A percentile compares a stretch with the other conserved stretches of the same genome.
phyloP scores from a whole-genome alignment of 805 yeast genomes.

The Hermanozyma aechmeae region DNA sequence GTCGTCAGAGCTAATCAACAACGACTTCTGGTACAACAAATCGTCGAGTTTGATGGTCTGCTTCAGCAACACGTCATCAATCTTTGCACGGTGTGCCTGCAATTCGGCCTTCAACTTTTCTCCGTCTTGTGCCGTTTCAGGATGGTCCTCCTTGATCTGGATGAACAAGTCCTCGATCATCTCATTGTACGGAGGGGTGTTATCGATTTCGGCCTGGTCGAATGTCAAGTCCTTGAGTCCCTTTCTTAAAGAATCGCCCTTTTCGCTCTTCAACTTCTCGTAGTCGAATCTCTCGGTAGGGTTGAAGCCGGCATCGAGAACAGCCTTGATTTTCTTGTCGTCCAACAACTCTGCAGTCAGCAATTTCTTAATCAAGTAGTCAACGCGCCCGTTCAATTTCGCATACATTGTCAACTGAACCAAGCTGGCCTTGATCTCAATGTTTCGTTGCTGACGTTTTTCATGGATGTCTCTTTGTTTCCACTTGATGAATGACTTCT shows the following conservation, averaged over 20 bases:
- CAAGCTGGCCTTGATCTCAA: slow-evolving; percentile 66
- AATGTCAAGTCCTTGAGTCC: slow-evolving; percentile 31
- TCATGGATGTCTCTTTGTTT: slow-evolving; percentile 96
- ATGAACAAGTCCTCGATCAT: slow-evolving; percentile 85
- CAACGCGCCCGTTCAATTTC: slow-evolving; percentile 66
- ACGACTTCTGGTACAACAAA: slow-evolving; percentile 59
- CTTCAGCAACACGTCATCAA: slow-evolving; percentile 54
- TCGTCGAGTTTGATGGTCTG: slow-evolving; percentile 60
- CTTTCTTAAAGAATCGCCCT: slow-evolving; percentile 36
- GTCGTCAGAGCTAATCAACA: slow-evolving; percentile 83
- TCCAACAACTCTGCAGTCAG: slow-evolving; percentile 29
- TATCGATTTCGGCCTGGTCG: slow-evolving; percentile 27
- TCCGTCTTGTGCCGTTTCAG: slow-evolving; percentile 32
- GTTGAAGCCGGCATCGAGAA: slow-evolving; percentile 46
- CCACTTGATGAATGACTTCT: slow-evolving; percentile 86
- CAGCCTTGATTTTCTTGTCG: slow-evolving; percentile 21
- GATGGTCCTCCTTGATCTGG: slow-evolving; percentile 61
- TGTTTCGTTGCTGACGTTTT: slow-evolving; percentile 71
- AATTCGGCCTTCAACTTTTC: slow-evolving; percentile 28
- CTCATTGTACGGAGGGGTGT: slow-evolving; percentile 67
- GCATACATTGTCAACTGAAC: slow-evolving; percentile 76
- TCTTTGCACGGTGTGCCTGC: slow-evolving; percentile 58
- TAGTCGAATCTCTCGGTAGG: slow-evolving; percentile 45
- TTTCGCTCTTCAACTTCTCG: slow-evolving; percentile 21
- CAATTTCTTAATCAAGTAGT: slow-evolving; percentile 41